Conservation (phyloP, 2,329 filamentous ascomycete species). For the Periconia sp. region DNA sequence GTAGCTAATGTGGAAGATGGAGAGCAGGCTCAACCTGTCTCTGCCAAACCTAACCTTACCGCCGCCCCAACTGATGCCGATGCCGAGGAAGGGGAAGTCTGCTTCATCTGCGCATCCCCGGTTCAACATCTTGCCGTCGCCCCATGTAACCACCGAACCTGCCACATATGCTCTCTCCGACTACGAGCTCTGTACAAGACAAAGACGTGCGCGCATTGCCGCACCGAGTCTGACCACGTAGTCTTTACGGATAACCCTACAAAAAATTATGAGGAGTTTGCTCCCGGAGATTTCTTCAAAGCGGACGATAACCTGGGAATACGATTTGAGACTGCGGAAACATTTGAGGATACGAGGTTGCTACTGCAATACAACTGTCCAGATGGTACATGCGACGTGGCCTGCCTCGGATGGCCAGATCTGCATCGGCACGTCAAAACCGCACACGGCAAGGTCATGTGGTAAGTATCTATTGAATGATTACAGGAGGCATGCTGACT, state of each 20-base stretch:
- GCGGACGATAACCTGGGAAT: conserved; percentile 87
- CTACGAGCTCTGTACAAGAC: conserved; percentile 94
- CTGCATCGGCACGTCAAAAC: conserved; percentile 79
- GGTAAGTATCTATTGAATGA: conserved; percentile 46
- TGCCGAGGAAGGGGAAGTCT: conserved; percentile 71
- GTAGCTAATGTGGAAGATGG: conserved; percentile 11
- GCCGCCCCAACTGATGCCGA: conserved; percentile 44
- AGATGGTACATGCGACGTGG: conserved; percentile 78
- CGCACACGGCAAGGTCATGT: conserved; percentile 85
- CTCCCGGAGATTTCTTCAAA: conserved; percentile 69
- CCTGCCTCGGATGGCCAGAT: conserved; percentile 79
- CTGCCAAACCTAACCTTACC: neutral
- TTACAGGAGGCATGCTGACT: conserved; percentile 7
- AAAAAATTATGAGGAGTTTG: conserved; percentile 86
- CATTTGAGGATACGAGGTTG: conserved; percentile 86
- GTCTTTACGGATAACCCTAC: conserved; percentile 85
- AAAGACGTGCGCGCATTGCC: conserved; percentile 93
- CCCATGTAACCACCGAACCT: conserved; percentile 94
- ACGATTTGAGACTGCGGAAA: conserved; percentile 83
- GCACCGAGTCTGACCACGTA: conserved; percentile 77
- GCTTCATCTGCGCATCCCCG: conserved; percentile 95
- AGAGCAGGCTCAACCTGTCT: conserved; percentile 1
- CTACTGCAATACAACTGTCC: conserved; percentile 94
- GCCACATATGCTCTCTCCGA: conserved; percentile 90
- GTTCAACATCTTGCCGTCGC: conserved; percentile 86